Conservation (phyloP, 2,329 filamentous ascomycete genomes). For the Shiraia bambusicola region DNA sequence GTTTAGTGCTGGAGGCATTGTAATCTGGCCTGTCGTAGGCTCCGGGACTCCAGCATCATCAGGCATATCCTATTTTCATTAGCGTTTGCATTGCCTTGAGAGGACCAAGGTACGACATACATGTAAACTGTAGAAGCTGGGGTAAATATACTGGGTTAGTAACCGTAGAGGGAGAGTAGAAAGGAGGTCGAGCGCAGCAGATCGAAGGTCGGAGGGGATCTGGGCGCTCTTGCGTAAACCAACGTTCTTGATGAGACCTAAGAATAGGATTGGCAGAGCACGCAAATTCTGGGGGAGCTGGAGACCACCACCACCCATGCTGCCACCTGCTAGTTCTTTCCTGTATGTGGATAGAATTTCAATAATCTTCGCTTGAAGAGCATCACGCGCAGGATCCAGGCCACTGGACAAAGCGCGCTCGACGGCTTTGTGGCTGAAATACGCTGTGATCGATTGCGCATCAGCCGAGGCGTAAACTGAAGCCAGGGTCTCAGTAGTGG, state of each 20-base stretch:
- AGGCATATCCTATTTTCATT: conserved; percentile 93
- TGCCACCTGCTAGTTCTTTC: conserved; percentile 93
- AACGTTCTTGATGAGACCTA: conserved; percentile 94
- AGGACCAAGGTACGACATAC: conserved; percentile 11
- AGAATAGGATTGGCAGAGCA: conserved; percentile 83
- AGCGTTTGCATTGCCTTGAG: background rate
- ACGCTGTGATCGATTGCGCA: conserved; percentile 87
- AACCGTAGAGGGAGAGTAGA: conserved; percentile 90
- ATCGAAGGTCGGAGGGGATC: conserved; percentile 69
- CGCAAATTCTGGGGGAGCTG: conserved; percentile 93
- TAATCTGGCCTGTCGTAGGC: conserved; percentile 81
- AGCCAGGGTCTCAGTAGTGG: conserved; percentile 85
- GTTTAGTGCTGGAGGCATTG: conserved; percentile 81
- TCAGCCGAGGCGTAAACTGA: conserved; percentile 95
- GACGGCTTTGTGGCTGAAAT: conserved; percentile 97
- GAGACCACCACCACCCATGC: conserved; percentile 86
- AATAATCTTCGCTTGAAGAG: conserved; percentile 84
- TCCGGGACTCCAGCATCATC: conserved; percentile 87
- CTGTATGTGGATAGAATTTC: conserved; percentile 94
- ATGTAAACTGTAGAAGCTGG: conserved; percentile 40
- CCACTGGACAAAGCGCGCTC: conserved; percentile 84
- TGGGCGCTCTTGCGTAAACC: conserved; percentile 44
- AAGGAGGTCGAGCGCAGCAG: conserved; percentile 88
- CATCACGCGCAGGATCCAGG: conserved; percentile 86
- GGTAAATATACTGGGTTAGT: conserved; percentile 83